Base-by-base conservation (phyloP, 2,329 filamentous ascomycete species). In the Apiospora sp. region DNA sequence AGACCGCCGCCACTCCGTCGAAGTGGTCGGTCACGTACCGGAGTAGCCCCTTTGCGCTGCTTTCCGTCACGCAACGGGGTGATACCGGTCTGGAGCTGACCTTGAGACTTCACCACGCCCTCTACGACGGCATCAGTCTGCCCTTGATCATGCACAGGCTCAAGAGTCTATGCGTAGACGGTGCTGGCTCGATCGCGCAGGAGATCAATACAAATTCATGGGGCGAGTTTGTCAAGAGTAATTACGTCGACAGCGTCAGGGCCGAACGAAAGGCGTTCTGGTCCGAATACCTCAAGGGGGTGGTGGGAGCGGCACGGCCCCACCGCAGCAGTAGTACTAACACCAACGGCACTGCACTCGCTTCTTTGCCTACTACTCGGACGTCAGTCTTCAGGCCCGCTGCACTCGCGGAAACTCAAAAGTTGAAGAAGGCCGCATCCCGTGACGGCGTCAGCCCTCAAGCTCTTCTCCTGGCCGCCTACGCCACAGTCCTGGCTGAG, bases 121-220 rank as follows among this genome's bases (percentile, higher is more conserved):
- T 98, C 0, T 98, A 98, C 79, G 96, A 98, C 80, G 95, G 92
- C 7, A 87, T 97, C 73, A 96, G 93, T 77, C 84, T 98, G 5
- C 89, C 91, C 0, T 79, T 87, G 0, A 83, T 97, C 7, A 83
- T 94, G 30, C 79, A 86, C 2, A 78, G 81, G 0, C 82, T 87
- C 37, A 24, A 73, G 2, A 69, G 75, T n/a, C n/a, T n/a, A n/a
- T n/a, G n/a, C n/a, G n/a, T n/a, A n/a, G n/a, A n/a, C n/a, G n/a
- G n/a, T n/a, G n/a, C n/a, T n/a, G n/a, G n/a, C n/a, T n/a, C n/a
- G n/a, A n/a, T n/a, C n/a, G n/a, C n/a, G n/a, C n/a, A n/a, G n/a
- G 12, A n/a, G 19, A 12, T 22, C 69, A 2, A 22, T 46, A 7
- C 19, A 68, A 13, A 19, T 12, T 13, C 30, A 30, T 84, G 82